Evolutionary conservation across 805 yeast species (phyloP), one percentile per base, ranked within the genome.

Genomic region (Candida chilensis): DNA sequence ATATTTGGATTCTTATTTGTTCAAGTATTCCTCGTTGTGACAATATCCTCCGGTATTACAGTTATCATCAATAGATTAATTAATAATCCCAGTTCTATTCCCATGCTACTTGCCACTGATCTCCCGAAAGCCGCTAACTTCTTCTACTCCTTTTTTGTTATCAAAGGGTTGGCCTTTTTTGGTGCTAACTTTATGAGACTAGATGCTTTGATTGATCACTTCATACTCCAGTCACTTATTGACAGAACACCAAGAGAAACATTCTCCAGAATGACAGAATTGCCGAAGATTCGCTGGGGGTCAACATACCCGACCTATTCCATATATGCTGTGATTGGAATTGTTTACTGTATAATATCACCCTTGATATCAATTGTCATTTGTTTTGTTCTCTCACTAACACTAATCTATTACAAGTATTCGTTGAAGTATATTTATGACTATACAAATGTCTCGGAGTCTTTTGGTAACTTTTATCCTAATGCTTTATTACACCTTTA

Each of bases 71-170:
- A 75, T 37, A 75, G 71, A 33, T 53, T 80, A 4, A 51, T 83
- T 5, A 74, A 71, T 35, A 78, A 71, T 39, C 95, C 95, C 1
- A 72, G 77, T 0, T 72, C 84, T 1, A 70, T 83, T 9, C 86
- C 92, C 1, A 61, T 73, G 5, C 51, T 84, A 32, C 60, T 86
- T 16, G 95, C 95, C 0, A 66, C 69, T 10, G 83, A 86, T 41
- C 61, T 88, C 20, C 95, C 96, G 0, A 82, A 81, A 45, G 82
- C 94, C 16, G 79, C 95, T 1, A 83, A 78, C 27, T 87, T 88
- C 46, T 88, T 87, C 55, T 78, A 78, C 49, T 81, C 88, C 3
- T 85, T 79, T 44, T 58, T 86, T 22, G 55, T 84, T 0, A 61
- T 87, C 20, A 78, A 82, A 51, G 90, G 94, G 0, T 56, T 87